Conservation (phyloP, 345 rosid species). For the Eutrema japonicum region DNA sequence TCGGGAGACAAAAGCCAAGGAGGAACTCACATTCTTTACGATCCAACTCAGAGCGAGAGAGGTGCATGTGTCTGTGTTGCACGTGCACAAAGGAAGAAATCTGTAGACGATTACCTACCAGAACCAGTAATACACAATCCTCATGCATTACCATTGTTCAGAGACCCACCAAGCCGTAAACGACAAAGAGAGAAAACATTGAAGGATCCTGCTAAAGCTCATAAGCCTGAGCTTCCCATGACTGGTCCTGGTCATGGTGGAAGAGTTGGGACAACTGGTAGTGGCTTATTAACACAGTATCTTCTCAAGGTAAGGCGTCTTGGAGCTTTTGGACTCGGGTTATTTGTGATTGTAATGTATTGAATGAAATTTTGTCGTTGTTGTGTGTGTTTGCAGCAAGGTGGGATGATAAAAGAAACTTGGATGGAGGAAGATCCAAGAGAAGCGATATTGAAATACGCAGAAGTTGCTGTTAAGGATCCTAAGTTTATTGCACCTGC, state of each 20-base stretch:
- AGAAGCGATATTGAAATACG: conserved; percentile 92
- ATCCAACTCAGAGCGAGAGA: conserved; percentile 83
- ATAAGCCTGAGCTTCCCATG: conserved; percentile 93
- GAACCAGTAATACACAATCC: conserved; percentile 94
- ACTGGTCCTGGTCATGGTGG: conserved; percentile 96
- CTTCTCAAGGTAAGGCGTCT: conserved; percentile 72
- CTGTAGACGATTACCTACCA: conserved; percentile 87
- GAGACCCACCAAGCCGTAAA: conserved; percentile 98
- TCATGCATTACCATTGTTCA: conserved; percentile 90
- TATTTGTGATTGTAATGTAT: not conserved
- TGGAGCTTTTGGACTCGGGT: not conserved
- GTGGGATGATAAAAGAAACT: conserved; percentile 98
- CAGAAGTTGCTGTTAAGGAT: conserved; percentile 89
- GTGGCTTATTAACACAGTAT: conserved; percentile 93
- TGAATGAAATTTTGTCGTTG: not conserved
- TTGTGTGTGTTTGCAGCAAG: conserved; percentile 69
- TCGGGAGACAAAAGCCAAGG: conserved; percentile 91
- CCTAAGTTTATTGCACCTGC: conserved; percentile 98
- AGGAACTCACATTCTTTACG: conserved; percentile 82
- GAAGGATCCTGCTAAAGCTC: conserved; percentile 92
- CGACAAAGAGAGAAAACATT: conserved; percentile 86
- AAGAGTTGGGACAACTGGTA: conserved; percentile 85
- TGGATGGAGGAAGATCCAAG: conserved; percentile 99
- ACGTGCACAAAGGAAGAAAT: conserved; percentile 93
- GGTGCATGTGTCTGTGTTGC: conserved; percentile 98